A percentile compares a stretch with the other conserved stretches of the same genome.
Evolutionary conservation across 31 red algal species (phyloP).

Genomic region (Bonnemaisonia californica): DNA sequence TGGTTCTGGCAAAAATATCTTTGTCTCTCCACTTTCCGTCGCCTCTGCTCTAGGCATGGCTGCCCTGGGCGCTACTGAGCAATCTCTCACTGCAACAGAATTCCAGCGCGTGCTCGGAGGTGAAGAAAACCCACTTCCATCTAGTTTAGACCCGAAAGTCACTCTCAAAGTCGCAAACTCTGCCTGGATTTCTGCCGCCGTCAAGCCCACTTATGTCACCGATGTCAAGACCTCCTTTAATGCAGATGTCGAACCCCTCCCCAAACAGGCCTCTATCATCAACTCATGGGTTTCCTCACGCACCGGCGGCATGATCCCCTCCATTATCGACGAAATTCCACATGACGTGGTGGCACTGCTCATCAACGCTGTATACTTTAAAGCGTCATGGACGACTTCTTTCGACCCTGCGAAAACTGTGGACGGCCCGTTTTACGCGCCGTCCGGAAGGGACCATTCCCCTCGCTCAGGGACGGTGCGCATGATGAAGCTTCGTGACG

Average conservation of each 20-base stretch:
- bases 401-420: neutral
- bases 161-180: neutral
- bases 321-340: neutral
- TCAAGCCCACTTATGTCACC: neutral
- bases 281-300: neutral
- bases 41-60: neutral
- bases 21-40: neutral
- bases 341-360: neutral
- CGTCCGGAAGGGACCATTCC: neutral
- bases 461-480: neutral
- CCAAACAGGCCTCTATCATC: neutral
- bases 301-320: neutral
- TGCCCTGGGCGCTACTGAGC: neutral
- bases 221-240: neutral
- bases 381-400: slow-evolving; percentile 1
- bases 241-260: neutral
- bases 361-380: slow-evolving; percentile 4
- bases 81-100: neutral
- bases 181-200: neutral
- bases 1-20: neutral
- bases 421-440: neutral
- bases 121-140: neutral
- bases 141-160: neutral
- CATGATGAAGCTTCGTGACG: neutral
- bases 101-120: neutral